These are phyloP conservation scores for Mucor velutinosus DNA, from an alignment of 371 early-diverging fungal species.

Conservation along the genomic window DNA sequence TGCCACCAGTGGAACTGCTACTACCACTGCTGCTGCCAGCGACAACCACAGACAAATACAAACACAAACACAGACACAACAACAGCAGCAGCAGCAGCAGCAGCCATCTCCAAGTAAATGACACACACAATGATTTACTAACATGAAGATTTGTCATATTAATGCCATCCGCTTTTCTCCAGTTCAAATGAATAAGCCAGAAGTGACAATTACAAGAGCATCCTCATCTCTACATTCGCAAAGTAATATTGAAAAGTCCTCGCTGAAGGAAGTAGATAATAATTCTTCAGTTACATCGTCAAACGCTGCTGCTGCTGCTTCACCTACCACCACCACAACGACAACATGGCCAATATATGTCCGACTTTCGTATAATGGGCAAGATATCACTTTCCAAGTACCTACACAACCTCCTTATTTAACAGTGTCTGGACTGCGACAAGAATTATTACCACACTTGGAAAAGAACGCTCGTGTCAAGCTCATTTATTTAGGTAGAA, in stretches of 20 bases:
- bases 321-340: not conserved
- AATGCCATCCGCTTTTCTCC: not conserved
- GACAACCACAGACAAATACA: not conserved
- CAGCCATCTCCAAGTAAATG: not conserved
- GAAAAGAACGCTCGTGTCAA: constrained; percentile 13
- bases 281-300: not conserved
- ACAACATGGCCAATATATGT: constrained; percentile 23
- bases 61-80: not conserved
- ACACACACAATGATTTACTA: not conserved
- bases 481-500: constrained; percentile 25
- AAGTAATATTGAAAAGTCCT: constrained; percentile 10
- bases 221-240: constrained; percentile 12
- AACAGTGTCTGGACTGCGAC: constrained; percentile 13
- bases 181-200: constrained; percentile 3
- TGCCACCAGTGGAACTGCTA: not conserved
- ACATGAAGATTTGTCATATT: not conserved
- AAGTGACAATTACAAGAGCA: constrained; percentile 6
- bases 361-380: constrained; percentile 26
- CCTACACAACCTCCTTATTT: constrained; percentile 25
- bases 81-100: not conserved
- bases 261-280: not conserved
- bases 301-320: not conserved
- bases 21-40: not conserved
- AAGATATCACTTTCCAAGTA: constrained; percentile 19
- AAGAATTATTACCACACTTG: constrained; percentile 19